phyloP scores from a whole-genome alignment of 1,139 yeast genomes.

The Taiozyma onychis region DNA sequence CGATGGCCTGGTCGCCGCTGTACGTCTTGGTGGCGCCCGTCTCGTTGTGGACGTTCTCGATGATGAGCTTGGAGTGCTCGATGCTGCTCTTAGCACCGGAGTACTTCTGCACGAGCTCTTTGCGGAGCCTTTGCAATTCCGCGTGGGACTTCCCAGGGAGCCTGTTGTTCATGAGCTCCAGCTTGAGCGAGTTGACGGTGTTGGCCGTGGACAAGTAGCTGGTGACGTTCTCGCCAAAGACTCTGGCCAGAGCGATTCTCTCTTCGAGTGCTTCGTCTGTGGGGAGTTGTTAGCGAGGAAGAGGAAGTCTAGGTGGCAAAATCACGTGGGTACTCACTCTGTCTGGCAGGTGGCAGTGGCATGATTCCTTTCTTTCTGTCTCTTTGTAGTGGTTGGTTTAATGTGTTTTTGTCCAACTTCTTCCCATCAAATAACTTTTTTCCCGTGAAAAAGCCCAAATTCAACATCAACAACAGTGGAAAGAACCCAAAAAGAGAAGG shows the following conservation, averaged over 20 bases:
- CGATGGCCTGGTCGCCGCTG: constrained; percentile 6
- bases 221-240: neutral
- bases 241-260: constrained; percentile 1
- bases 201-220: neutral
- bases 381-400: neutral
- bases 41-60: constrained; percentile 1
- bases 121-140: neutral
- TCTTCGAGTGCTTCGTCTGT: constrained; percentile 2
- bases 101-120: neutral
- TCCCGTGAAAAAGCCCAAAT: neutral
- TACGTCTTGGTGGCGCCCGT: constrained; percentile 1
- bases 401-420: too few relatives aligned
- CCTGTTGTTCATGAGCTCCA: neutral
- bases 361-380: neutral
- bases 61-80: constrained; percentile 1
- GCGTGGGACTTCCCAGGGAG: neutral
- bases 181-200: neutral
- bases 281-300: neutral
- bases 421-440: neutral
- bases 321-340: neutral
- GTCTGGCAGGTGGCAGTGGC: neutral
- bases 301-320: neutral
- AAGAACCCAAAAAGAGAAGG: too few relatives aligned
- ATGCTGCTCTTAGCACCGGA: neutral
- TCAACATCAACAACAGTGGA: neutral